Conservation (phyloP, 225 moss, liverwort and hornwort species). For the Ulota crispa region DNA sequence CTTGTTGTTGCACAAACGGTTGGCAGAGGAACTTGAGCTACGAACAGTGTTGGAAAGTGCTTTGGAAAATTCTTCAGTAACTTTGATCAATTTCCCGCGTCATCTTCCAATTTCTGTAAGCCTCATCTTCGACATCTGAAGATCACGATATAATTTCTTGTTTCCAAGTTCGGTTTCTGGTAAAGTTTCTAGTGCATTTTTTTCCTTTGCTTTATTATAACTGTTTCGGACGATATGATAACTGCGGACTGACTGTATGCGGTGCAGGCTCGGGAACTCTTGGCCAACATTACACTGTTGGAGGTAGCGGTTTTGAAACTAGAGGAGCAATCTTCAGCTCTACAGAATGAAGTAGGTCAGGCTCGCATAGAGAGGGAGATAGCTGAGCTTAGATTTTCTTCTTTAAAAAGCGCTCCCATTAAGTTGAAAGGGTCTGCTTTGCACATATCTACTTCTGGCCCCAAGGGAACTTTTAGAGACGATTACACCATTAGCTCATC, state of each 20-base stretch:
- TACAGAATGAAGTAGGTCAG: slow-evolving; percentile 57
- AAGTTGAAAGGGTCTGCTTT: slow-evolving; percentile 22
- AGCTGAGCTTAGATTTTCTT: slow-evolving; percentile 43
- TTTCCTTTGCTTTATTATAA: slow-evolving; percentile 9
- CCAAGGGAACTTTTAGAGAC: slow-evolving; percentile 3
- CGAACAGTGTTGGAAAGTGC: slow-evolving; percentile 65
- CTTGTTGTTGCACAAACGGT: slow-evolving; percentile 65
- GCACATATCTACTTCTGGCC: slow-evolving; percentile 16
- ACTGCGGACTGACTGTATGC: neutral
- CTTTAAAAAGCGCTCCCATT: slow-evolving; percentile 25
- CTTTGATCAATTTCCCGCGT: slow-evolving; percentile 49
- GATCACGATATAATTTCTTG: neutral
- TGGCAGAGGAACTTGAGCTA: slow-evolving; percentile 74
- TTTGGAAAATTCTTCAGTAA: slow-evolving; percentile 41
- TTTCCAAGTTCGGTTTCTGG: neutral
- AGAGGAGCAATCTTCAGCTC: slow-evolving; percentile 57
- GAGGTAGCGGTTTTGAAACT: slow-evolving; percentile 73
- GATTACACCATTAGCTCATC: slow-evolving; percentile 15
- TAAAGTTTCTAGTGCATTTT: neutral
- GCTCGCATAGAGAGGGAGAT: slow-evolving; percentile 71
- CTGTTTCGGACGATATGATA: slow-evolving; percentile 4
- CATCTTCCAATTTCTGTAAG: slow-evolving; percentile 71
- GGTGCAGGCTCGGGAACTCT: slow-evolving; percentile 65
- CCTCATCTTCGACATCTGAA: slow-evolving; percentile 6
- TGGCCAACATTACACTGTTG: slow-evolving; percentile 66